phyloP scores from a whole-genome alignment of 345 rosid species.

The Arabidopsis suecica region DNA sequence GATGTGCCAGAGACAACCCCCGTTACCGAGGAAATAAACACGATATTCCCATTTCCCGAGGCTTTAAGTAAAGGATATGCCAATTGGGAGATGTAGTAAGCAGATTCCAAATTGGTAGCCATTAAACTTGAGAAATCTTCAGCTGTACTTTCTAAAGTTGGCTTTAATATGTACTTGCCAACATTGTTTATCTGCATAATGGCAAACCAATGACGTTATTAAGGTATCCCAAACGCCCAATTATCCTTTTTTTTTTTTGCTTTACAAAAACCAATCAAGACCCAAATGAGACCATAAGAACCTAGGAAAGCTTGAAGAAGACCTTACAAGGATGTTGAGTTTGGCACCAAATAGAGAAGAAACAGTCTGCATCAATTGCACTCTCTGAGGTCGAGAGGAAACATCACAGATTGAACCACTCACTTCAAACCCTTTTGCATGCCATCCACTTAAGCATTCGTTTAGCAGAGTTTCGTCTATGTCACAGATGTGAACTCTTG shows the following conservation, averaged over 20 bases:
- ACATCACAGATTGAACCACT: constrained; percentile 61
- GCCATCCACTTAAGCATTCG: constrained; percentile 53
- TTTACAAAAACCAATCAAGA: not conserved
- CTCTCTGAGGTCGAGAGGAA: constrained; percentile 49
- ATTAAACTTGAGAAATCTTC: too few relatives aligned
- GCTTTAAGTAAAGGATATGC: constrained; percentile 19
- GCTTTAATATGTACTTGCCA: constrained; percentile 49
- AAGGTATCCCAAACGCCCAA: not conserved
- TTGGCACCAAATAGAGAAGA: constrained; percentile 49
- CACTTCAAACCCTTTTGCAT: constrained; percentile 51
- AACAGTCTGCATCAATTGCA: constrained; percentile 50
- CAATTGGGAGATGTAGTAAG: too few relatives aligned
- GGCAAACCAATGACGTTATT: constrained; percentile 2
- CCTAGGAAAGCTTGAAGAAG: not conserved
- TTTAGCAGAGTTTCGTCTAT: constrained; percentile 47
- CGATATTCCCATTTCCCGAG: constrained; percentile 36
- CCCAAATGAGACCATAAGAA: not conserved
- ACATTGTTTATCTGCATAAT: constrained; percentile 58
- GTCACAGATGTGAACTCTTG: constrained; percentile 52
- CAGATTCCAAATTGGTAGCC: too few relatives aligned
- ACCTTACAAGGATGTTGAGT: constrained; percentile 62
- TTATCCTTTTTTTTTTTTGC: not conserved
- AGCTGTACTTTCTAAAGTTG: constrained; percentile 38
- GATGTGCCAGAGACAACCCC: too few relatives aligned
- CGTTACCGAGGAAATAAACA: too few relatives aligned